phyloP scores from a whole-genome alignment of 495 filamentous ascomycete species.

The Collariella sp. region DNA sequence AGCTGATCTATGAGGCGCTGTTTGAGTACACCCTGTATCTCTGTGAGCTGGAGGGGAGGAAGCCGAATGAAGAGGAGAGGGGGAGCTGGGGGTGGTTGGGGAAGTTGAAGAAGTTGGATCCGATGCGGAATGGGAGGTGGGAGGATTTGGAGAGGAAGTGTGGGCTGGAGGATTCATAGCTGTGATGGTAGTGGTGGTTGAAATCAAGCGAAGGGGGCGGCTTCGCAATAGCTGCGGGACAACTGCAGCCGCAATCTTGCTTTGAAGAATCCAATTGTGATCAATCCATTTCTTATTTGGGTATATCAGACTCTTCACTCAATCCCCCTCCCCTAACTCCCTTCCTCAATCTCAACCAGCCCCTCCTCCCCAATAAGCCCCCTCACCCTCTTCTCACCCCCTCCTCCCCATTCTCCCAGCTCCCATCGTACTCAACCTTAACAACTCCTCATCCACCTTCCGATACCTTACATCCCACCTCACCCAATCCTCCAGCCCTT shows the following conservation, averaged over 20 bases:
- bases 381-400: background rate
- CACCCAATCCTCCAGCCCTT: conserved; percentile 28
- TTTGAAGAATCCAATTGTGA: too few relatives aligned
- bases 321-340: too few relatives aligned
- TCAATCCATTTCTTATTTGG: too few relatives aligned
- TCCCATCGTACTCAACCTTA: conserved; percentile 12
- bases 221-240: too few relatives aligned
- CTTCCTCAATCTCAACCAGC: too few relatives aligned
- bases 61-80: conserved; percentile 30
- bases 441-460: conserved; percentile 30
- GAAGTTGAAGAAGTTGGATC: conserved; percentile 58
- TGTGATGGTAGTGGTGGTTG: background rate
- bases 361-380: too few relatives aligned
- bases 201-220: too few relatives aligned
- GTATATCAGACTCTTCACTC: too few relatives aligned
- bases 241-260: too few relatives aligned
- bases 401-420: background rate
- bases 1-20: conserved; percentile 72
- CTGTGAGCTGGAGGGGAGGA: conserved; percentile 35
- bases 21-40: conserved; percentile 52
- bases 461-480: conserved; percentile 42
- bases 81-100: conserved; percentile 53
- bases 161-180: conserved; percentile 5
- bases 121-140: conserved; percentile 62
- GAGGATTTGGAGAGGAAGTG: conserved; percentile 47